A percentile compares a stretch with the other conserved stretches of the same genome.
These are phyloP conservation scores for Metschnikowia drakensbergensis DNA, from an alignment of 805 yeast genomes.

Conservation along the genomic window DNA sequence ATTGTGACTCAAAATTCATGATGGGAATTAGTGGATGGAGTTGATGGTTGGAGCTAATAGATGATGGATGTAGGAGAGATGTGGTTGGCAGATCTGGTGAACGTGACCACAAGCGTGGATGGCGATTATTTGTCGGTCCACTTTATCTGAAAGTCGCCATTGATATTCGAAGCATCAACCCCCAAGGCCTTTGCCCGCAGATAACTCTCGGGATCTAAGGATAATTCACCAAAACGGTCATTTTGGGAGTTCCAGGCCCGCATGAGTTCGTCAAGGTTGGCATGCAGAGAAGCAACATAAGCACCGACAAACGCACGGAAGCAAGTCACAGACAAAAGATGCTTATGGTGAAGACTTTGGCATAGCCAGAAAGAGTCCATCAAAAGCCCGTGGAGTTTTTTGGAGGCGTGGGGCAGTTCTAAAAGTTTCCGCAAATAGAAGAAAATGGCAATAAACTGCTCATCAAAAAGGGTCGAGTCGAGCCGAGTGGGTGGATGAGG, in stretches of 20 bases:
- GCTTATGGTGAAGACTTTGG: background rate
- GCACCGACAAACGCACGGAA: slow-evolving; percentile 9
- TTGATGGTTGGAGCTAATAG: no score
- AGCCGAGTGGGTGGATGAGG: slow-evolving; percentile 2
- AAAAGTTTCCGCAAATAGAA: slow-evolving; percentile 4
- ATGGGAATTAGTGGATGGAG: no score
- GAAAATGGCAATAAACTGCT: slow-evolving; percentile 8
- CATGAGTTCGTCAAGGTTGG: slow-evolving; percentile 3
- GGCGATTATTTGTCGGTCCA: background rate
- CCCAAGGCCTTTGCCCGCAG: background rate
- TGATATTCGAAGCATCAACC: background rate
- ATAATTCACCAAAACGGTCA: background rate
- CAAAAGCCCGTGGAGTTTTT: slow-evolving; percentile 3
- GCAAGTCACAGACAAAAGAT: slow-evolving; percentile 2
- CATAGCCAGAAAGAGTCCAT: slow-evolving; percentile 2
- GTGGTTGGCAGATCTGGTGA: no score
- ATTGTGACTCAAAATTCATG: no score
- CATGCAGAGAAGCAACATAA: slow-evolving; percentile 10
- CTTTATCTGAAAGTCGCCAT: background rate
- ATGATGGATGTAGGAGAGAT: no score
- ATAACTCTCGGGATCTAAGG: background rate
- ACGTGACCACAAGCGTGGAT: no score
- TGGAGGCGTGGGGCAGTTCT: background rate
- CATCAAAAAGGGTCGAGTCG: slow-evolving; percentile 5
- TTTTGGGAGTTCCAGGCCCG: background rate